Evolutionary conservation across 2,329 filamentous ascomycete species (phyloP), one percentile per base, ranked within the genome.

Genomic region (Orbilia brochopaga): DNA sequence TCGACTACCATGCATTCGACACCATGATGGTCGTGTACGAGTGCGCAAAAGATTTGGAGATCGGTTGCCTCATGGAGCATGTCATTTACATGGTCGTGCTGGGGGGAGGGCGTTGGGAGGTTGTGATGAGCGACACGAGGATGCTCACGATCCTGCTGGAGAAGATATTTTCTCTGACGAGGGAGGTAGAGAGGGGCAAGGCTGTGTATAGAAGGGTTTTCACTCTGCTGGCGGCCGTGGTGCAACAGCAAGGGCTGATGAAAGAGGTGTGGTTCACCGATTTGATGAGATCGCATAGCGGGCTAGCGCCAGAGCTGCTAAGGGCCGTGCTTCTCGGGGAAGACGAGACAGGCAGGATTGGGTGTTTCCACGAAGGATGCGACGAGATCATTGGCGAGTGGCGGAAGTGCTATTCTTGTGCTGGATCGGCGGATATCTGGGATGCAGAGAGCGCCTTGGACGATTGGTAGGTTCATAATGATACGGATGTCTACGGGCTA

Each of bases 391-490:
- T 70, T 4, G 66, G 66, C 5, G 48, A 64, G 19, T 64, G 59
- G 60, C 58, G 11, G 17, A 56, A 50, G 15, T 70, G 66, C 30
- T 15, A 3, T 2, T 13, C 19, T 13, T 70, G 66, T 24, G 23
- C n/a, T n/a, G n/a, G n/a, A n/a, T n/a, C 30, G 17, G 37, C 19
- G 15, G 23, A 6, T 24, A 24, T 32, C 1, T 62, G 65, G 65
- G 65, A 53, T 21, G n/a, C n/a, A n/a, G 52, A 58, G 6, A 48
- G 17, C 27, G 54, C 23, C 8, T 5, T 15, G 10, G 44, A 69
- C 8, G 65, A 37, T 17, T 69, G 65, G 65, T 55, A 69, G 42
- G n/a, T n/a, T n/a, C n/a, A n/a, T n/a, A n/a, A n/a, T n/a, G n/a
- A n/a, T n/a, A n/a, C n/a, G n/a, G n/a, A n/a, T n/a, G n/a, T n/a